Evolutionary conservation across 306 rosid species (phyloP), one percentile per base, ranked within the genome.

Genomic region (Vigna reflexopilosa): DNA sequence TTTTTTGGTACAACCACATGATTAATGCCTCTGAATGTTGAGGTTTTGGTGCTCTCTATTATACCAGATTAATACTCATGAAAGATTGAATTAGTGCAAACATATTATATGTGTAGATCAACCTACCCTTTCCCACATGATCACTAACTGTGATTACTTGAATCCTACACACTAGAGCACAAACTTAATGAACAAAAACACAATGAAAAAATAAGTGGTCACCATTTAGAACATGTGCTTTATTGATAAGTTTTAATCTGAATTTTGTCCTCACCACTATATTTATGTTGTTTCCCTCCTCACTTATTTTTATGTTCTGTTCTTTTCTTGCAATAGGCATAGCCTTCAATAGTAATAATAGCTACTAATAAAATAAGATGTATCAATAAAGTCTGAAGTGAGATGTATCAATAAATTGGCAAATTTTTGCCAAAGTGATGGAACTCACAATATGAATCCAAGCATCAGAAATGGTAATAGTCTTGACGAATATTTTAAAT

Each of bases 21-120:
- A 12, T 30, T 55, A 6, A 44, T 50, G 58, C 74, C 73, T 59
- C n/a, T 3, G 20, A 28, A 47, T 58, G 55, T 71, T 51, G 19
- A 26, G 26, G 40, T 77, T 77, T 45, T 77, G 30, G 59, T 13
- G 51, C 28, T 12, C 16, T 62, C 16, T 54, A 24, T 40, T 71
- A 40, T 69, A 28, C 24, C 24, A 52, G 11, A n/a, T 52, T 52
- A 2, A n/a, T 2, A 52, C 36, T 2, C 36, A 57, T 57, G 64
- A 58, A 58, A 58, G 38, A 28, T 26, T 28, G 28, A 59, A 26
- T 32, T 61, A 13, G 8, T 58, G 5, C 28, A 16, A 26, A 26
- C 40, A 24, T n/a, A 58, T 26, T 58, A 6, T 49, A 4, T 14
- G 19, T 49, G 15, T 49, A n/a, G 47, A 42, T 44, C 11, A 44